Base-by-base conservation (phyloP, 768 basidiomycete genomes). In the Strobilomyces echinocephalus region DNA sequence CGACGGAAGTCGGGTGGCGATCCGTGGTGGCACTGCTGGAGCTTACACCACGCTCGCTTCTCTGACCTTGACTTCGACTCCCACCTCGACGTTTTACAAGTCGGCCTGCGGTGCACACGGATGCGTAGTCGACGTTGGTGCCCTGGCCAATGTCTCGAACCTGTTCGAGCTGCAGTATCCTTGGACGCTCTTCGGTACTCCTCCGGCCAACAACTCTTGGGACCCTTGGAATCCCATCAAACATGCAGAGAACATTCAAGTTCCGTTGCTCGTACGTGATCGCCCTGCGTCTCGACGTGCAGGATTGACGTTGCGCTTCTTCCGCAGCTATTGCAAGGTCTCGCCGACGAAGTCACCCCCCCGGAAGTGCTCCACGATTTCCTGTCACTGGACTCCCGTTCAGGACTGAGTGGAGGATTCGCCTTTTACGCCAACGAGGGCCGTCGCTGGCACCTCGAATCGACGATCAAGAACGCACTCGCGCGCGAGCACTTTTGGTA, bases 11-110 rank as follows among this genome's bases (percentile, higher is more conserved):
- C 82, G 88, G 8, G 73, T 79, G 2, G 79, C 81, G 4, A 85
- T 91, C 59, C 81, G 85, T 2, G 88, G 89, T 0, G 75, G 79
- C 0, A 87, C 85, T 8, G 79, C 87, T 4, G 88, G 88, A 15
- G 89, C 88, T 0, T 88, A 76, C 63, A 87, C 87, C 1, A 76
- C 77, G 1, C 80, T 92, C 18, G 68, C 70, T 1, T 74, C 73
- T 54, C 46, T 68, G 33, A 74, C 75, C 12, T 74, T 72, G 5
- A 83, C 82, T n/a, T 71, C 71, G 8, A 82, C 87, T 58, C 76
- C 38, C 3, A 42, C 87, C 58, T 76, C 28, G 3, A 55, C 15
- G 80, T 71, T 62, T 8, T 74, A 74, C 18, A 89, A 87, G 60
- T 76, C 84, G 0, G 87, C 82, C 0, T 57, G 20, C 75, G 82